Percentiles rank a stretch among this genome's conserved stretches.
phyloP scores from a whole-genome alignment of 2,329 filamentous ascomycete species.

The Bipolaris cookei region DNA sequence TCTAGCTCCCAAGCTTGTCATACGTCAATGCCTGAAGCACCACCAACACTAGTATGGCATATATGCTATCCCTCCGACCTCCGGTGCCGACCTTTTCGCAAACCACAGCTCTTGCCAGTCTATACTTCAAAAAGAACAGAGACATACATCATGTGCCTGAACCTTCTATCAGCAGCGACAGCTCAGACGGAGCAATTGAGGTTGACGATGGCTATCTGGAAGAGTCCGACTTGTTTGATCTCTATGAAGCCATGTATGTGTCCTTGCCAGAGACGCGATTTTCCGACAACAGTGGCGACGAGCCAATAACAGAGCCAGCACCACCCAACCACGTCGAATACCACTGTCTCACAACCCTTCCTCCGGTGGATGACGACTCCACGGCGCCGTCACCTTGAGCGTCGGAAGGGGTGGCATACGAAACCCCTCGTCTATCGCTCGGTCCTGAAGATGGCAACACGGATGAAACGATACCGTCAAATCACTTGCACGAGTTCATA shows the following conservation, averaged over 20 bases:
- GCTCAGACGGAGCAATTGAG: slow-evolving; percentile 20
- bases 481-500: slow-evolving; percentile 14
- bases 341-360: slow-evolving; percentile 57
- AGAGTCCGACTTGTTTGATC: slow-evolving; percentile 25
- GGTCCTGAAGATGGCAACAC: slow-evolving; percentile 10
- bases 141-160: slow-evolving; percentile 10
- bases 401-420: slow-evolving; percentile 33
- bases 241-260: slow-evolving; percentile 34
- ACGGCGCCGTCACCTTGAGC: slow-evolving; percentile 58
- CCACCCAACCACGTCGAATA: slow-evolving; percentile 3
- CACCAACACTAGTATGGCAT: no score
- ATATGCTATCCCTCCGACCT: no score
- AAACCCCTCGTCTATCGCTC: slow-evolving; percentile 8
- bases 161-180: slow-evolving; percentile 10
- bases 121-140: slow-evolving; percentile 7
- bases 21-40: no score
- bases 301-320: slow-evolving; percentile 9
- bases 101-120: slow-evolving; percentile 12
- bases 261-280: slow-evolving; percentile 30
- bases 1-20: no score
- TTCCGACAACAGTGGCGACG: slow-evolving; percentile 25
- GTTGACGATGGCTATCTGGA: slow-evolving; percentile 19
- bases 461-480: slow-evolving; percentile 18
- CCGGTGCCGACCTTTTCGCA: slow-evolving; percentile 10
- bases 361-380: slow-evolving; percentile 74